Evolutionary conservation across 176 grass and related monocot species (phyloP).

Genomic region (Hsuehochloa calcarea): DNA sequence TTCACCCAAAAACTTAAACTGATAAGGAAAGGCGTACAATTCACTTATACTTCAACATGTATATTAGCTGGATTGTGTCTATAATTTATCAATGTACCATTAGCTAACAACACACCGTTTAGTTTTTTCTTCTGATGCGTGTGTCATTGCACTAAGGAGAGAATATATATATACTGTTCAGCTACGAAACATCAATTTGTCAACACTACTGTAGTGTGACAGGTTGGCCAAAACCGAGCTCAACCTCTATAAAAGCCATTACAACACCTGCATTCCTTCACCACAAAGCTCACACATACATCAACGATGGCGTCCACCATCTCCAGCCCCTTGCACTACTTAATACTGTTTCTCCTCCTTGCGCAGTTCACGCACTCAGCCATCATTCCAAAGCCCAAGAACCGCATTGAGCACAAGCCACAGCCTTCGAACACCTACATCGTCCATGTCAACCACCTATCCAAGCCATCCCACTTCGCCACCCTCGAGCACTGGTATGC

Average conservation of each 20-base stretch:
- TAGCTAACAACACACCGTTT: no score
- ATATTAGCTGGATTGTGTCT: no score
- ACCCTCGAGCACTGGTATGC: neutral
- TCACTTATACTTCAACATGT: no score
- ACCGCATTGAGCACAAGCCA: neutral
- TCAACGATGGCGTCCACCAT: conserved; percentile 22
- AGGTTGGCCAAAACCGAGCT: neutral
- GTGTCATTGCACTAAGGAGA: no score
- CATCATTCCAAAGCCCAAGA: neutral
- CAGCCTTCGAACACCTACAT: conserved; percentile 36
- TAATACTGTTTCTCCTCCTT: neutral
- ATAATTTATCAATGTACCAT: no score
- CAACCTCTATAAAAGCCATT: neutral
- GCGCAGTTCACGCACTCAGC: neutral
- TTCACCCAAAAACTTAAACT: no score
- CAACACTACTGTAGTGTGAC: neutral
- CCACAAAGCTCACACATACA: neutral
- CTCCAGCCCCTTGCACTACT: neutral
- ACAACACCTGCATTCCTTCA: neutral
- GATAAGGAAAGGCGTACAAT: no score
- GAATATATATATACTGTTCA: no score
- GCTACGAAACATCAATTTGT: neutral
- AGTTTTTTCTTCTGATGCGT: no score
- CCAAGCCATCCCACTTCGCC: conserved; percentile 32
- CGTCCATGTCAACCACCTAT: conserved; percentile 35